Conservation (phyloP, 2,329 filamentous ascomycete species). For the Xylariaceae sp. region DNA sequence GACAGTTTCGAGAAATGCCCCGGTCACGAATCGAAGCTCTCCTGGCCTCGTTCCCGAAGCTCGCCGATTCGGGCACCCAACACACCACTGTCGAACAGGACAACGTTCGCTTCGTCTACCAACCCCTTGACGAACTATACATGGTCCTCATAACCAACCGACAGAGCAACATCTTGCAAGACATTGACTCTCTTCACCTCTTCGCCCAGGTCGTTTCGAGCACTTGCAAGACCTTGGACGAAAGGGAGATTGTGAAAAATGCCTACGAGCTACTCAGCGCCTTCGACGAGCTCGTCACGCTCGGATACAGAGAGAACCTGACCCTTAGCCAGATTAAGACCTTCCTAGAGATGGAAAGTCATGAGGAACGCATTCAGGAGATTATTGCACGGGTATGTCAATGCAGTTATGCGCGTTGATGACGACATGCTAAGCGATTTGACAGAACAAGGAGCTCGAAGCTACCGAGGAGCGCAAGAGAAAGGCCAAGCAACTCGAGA, state of each 20-base stretch:
- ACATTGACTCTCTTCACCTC: constrained; percentile 97
- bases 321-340: constrained; percentile 98
- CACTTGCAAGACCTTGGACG: constrained; percentile 94
- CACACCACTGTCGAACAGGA: constrained; percentile 99
- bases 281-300: constrained; percentile 95
- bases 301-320: constrained; percentile 95
- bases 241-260: constrained; percentile 93
- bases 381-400: constrained; percentile 84
- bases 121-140: constrained; percentile 98
- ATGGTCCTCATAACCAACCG: constrained; percentile 99
- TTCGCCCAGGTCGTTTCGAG: constrained; percentile 97
- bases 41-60: constrained; percentile 95
- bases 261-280: constrained; percentile 95
- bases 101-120: constrained; percentile 99
- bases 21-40: constrained; percentile 95
- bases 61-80: constrained; percentile 93
- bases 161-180: constrained; percentile 98
- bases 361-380: constrained; percentile 98
- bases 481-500: constrained; percentile 97
- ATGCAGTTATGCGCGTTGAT: not conserved
- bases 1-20: constrained; percentile 97
- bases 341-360: constrained; percentile 98
- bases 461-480: constrained; percentile 97
- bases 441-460: constrained; percentile 95
- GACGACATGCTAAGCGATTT: constrained; percentile 22